A percentile compares a stretch with the other conserved stretches of the same genome.
These are phyloP conservation scores for Solanum chaucha DNA, from an alignment of 257 asterid species.

Conservation along the genomic window DNA sequence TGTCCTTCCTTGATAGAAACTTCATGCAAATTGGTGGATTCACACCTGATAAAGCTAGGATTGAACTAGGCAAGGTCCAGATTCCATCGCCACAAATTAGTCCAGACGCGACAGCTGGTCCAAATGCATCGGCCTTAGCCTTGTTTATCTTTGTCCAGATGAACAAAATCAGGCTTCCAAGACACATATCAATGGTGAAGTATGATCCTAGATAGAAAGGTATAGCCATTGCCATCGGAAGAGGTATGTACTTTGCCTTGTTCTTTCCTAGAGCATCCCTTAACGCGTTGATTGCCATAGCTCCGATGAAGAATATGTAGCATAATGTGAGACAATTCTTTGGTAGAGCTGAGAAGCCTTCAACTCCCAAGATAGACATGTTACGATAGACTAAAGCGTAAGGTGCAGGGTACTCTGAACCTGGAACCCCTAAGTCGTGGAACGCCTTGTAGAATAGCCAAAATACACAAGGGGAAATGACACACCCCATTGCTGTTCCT, in stretches of 20 bases:
- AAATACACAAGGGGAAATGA: conserved; percentile 51
- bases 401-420: conserved; percentile 54
- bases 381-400: conserved; percentile 33
- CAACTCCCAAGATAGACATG: conserved; percentile 60
- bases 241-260: conserved; percentile 36
- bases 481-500: conserved; percentile 63
- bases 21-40: conserved; percentile 68
- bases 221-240: conserved; percentile 79
- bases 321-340: conserved; percentile 44
- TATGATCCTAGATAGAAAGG: conserved; percentile 55
- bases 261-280: conserved; percentile 44
- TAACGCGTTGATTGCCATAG: conserved; percentile 34
- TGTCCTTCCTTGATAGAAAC: conserved; percentile 37
- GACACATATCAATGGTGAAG: conserved; percentile 57
- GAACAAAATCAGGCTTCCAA: conserved; percentile 49
- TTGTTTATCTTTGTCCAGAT: conserved; percentile 43
- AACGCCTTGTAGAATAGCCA: conserved; percentile 55
- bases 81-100: conserved; percentile 60
- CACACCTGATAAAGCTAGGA: conserved; percentile 48
- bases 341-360: conserved; percentile 57
- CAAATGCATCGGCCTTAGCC: conserved; percentile 51
- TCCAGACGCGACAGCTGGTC: conserved; percentile 60
- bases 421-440: conserved; percentile 36
- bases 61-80: conserved; percentile 46
- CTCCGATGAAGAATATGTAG: conserved; percentile 43